Percentiles rank a stretch among this genome's conserved stretches.
These are phyloP conservation scores for Zasmidium angulare DNA, from an alignment of 2,329 filamentous ascomycete genomes.

Conservation along the genomic window DNA sequence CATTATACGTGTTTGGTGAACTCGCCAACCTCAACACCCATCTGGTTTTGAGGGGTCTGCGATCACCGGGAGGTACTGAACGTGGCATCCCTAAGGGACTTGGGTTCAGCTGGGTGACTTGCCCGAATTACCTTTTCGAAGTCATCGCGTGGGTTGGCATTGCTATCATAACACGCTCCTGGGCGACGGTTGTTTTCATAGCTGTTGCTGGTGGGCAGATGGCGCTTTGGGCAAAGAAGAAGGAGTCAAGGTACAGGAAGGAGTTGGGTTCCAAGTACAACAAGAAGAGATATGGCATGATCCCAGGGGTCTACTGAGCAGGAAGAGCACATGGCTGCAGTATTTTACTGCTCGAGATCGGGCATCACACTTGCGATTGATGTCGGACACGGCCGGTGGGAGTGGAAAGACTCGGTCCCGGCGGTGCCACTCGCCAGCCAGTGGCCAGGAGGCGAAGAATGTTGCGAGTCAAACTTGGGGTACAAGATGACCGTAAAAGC, in stretches of 20 bases:
- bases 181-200: constrained; percentile 75
- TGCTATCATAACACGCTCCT: constrained; percentile 74
- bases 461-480: no score
- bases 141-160: constrained; percentile 82
- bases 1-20: constrained; percentile 75
- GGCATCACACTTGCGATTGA: no score
- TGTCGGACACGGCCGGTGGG: not conserved
- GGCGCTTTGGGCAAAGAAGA: constrained; percentile 84
- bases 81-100: constrained; percentile 84
- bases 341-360: no score
- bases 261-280: constrained; percentile 93
- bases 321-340: not conserved
- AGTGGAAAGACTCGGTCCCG: no score
- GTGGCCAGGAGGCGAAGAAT: no score
- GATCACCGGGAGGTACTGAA: constrained; percentile 76
- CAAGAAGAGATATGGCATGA: constrained; percentile 83
- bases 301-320: constrained; percentile 70
- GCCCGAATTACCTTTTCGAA: constrained; percentile 97
- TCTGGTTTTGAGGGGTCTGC: constrained; percentile 72
- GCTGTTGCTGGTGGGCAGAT: constrained; percentile 73
- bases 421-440: no score
- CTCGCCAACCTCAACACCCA: constrained; percentile 78
- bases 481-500: no score
- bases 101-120: constrained; percentile 84
- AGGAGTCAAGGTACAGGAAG: constrained; percentile 84